Conservation (phyloP, 257 asterid genomes). For the Avicennia marina region DNA sequence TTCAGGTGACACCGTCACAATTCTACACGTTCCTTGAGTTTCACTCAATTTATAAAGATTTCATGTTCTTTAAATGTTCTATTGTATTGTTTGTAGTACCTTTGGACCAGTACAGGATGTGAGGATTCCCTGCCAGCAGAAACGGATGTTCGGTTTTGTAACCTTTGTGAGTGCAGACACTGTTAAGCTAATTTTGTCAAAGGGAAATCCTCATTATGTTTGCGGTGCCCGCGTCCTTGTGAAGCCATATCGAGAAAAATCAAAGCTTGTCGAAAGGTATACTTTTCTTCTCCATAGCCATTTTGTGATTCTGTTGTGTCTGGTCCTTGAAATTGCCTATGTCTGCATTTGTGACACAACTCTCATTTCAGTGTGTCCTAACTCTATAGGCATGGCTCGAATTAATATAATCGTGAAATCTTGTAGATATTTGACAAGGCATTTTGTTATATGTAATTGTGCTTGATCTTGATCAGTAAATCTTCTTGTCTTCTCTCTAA, state of each 20-base stretch:
- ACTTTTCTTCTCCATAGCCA: background rate
- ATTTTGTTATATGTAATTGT: too few species aligned
- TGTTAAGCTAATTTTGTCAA: slow-evolving; percentile 57
- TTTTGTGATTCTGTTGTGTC: background rate
- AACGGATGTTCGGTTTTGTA: slow-evolving; percentile 90
- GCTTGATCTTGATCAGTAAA: too few species aligned
- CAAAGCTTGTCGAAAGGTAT: slow-evolving; percentile 63
- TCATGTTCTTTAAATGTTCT: slow-evolving; percentile 10
- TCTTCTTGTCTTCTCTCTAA: too few species aligned
- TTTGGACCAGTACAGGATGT: slow-evolving; percentile 91
- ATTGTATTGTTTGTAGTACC: slow-evolving; percentile 37
- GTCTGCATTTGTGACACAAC: too few species aligned
- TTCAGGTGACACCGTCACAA: slow-evolving; percentile 39
- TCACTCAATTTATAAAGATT: background rate
- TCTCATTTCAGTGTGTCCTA: too few species aligned
- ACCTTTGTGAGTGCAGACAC: slow-evolving; percentile 65
- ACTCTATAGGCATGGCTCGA: too few species aligned
- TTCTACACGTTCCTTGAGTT: slow-evolving; percentile 1
- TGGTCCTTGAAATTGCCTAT: too few species aligned
- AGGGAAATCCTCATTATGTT: slow-evolving; percentile 82
- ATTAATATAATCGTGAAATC: too few species aligned
- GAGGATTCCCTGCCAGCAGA: slow-evolving; percentile 85
- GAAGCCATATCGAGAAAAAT: slow-evolving; percentile 83
- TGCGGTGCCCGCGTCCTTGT: slow-evolving; percentile 93
- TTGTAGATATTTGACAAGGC: too few species aligned